phyloP scores from a whole-genome alignment of 768 basidiomycete genomes.

The Tricholoma furcatifolium region DNA sequence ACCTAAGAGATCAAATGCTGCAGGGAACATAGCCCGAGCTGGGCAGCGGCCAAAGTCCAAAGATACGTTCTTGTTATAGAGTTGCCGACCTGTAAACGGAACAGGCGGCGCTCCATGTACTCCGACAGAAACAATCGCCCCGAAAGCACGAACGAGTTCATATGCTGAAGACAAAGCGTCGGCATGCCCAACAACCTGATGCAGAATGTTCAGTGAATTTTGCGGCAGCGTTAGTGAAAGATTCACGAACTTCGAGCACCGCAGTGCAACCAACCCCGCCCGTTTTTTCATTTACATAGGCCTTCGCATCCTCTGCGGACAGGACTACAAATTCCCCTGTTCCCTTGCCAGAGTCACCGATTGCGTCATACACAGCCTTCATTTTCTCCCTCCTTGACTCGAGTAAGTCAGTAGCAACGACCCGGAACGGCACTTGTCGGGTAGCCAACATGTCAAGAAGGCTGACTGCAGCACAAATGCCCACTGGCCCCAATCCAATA shows the following conservation, averaged over 20 bases:
- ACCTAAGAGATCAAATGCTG: slow-evolving; percentile 66
- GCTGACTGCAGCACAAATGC: slow-evolving; percentile 64
- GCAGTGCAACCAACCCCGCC: slow-evolving; percentile 57
- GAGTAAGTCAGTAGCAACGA: slow-evolving; percentile 65
- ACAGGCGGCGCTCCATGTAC: slow-evolving; percentile 57
- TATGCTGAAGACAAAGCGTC: slow-evolving; percentile 65
- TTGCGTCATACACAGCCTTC: slow-evolving; percentile 52
- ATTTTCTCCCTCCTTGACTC: slow-evolving; percentile 59
- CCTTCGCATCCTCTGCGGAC: slow-evolving; percentile 51
- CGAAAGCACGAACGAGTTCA: slow-evolving; percentile 72
- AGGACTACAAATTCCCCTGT: slow-evolving; percentile 50
- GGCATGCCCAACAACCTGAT: slow-evolving; percentile 68
- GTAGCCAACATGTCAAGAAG: slow-evolving; percentile 59
- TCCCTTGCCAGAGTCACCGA: slow-evolving; percentile 43
- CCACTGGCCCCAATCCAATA: slow-evolving; percentile 78
- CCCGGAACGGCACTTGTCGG: slow-evolving; percentile 44
- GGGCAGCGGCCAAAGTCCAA: slow-evolving; percentile 83
- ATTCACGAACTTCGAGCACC: slow-evolving; percentile 58
- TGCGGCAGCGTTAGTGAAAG: background rate
- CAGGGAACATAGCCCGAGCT: slow-evolving; percentile 72
- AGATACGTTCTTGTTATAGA: slow-evolving; percentile 79
- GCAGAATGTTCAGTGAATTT: background rate
- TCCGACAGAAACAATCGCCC: slow-evolving; percentile 73
- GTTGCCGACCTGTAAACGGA: slow-evolving; percentile 53
- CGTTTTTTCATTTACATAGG: slow-evolving; percentile 51